A percentile compares a stretch with the other conserved stretches of the same genome.
Conservation (phyloP, 345 rosid genomes). For the Camelina neglecta region DNA sequence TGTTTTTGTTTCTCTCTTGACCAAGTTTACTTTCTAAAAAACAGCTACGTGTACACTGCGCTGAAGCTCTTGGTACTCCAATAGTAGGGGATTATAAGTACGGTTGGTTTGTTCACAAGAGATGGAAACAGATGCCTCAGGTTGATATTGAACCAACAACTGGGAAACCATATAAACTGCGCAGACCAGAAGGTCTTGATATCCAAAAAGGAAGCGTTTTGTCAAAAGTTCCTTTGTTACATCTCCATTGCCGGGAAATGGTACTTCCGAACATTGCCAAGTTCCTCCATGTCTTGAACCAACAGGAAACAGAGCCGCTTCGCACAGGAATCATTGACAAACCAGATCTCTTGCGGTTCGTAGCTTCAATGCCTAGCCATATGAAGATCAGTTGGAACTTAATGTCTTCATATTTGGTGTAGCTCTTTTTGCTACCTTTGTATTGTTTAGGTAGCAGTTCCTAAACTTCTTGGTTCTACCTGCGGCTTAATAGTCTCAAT, state of each 20-base stretch:
- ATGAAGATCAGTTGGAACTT: constrained; percentile 96
- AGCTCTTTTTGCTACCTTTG: constrained; percentile 26
- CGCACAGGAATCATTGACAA: constrained; percentile 43
- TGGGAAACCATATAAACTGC: constrained; percentile 75
- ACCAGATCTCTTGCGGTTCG: constrained; percentile 73
- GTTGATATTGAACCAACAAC: constrained; percentile 71
- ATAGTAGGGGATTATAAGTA: constrained; percentile 90
- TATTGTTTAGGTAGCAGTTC: neutral
- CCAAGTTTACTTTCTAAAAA: constrained; percentile 6
- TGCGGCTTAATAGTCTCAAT: neutral
- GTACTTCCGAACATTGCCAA: constrained; percentile 84
- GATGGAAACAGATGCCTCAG: constrained; percentile 85
- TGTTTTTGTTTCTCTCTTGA: constrained; percentile 13
- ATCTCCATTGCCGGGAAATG: constrained; percentile 86
- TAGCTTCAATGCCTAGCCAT: constrained; percentile 81
- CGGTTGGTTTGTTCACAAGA: constrained; percentile 87
- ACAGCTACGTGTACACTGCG: constrained; percentile 94
- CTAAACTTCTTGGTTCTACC: neutral
- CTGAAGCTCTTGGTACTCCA: constrained; percentile 95
- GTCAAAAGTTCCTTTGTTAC: constrained; percentile 85
- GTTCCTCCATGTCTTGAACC: constrained; percentile 54
- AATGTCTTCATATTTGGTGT: constrained; percentile 89
- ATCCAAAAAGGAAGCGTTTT: constrained; percentile 93
- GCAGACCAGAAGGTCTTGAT: constrained; percentile 82
- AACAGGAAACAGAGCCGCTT: constrained; percentile 30